Conservation (phyloP, 495 filamentous ascomycete genomes). For the Mycothermus thermophilus region DNA sequence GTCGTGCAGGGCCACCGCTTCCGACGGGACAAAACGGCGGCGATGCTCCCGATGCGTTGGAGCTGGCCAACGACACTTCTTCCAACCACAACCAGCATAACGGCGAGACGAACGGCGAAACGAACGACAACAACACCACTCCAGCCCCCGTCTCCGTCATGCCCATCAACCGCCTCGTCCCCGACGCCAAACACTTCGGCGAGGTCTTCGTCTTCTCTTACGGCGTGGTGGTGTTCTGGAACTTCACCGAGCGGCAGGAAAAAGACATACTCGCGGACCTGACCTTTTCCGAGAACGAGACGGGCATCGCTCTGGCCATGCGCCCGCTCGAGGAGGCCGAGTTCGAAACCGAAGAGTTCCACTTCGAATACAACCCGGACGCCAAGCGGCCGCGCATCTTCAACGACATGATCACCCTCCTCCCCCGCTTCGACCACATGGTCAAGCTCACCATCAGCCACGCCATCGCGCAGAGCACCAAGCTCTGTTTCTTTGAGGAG, state of each 20-base stretch:
- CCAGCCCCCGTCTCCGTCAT: slow-evolving; percentile 10
- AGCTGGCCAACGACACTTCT: too few relatives aligned
- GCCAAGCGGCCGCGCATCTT: slow-evolving; percentile 81
- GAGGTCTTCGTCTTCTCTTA: slow-evolving; percentile 99
- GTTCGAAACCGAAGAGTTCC: slow-evolving; percentile 96
- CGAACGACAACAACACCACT: neutral
- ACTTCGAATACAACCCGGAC: slow-evolving; percentile 86
- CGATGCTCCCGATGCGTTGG: slow-evolving; percentile 2
- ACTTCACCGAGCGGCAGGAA: slow-evolving; percentile 88
- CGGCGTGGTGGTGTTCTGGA: slow-evolving; percentile 97
- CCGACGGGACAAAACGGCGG: too few relatives aligned
- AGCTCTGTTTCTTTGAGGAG: slow-evolving; percentile 93
- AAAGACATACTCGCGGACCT: slow-evolving; percentile 93
- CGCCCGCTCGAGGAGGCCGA: slow-evolving; percentile 67
- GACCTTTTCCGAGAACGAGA: slow-evolving; percentile 63
- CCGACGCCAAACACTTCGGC: slow-evolving; percentile 59
- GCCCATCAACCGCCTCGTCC: slow-evolving; percentile 39
- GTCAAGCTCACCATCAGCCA: slow-evolving; percentile 95
- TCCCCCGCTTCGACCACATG: slow-evolving; percentile 87
- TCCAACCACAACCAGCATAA: neutral
- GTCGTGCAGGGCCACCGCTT: slow-evolving; percentile 3
- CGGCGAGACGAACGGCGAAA: slow-evolving; percentile 3
- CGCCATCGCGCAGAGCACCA: slow-evolving; percentile 94
- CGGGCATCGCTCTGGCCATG: slow-evolving; percentile 47
- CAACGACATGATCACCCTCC: slow-evolving; percentile 97